Evolutionary conservation across 2,329 filamentous ascomycete species (phyloP), one percentile per base, ranked within the genome.

Genomic region (Spiromastix sp.): DNA sequence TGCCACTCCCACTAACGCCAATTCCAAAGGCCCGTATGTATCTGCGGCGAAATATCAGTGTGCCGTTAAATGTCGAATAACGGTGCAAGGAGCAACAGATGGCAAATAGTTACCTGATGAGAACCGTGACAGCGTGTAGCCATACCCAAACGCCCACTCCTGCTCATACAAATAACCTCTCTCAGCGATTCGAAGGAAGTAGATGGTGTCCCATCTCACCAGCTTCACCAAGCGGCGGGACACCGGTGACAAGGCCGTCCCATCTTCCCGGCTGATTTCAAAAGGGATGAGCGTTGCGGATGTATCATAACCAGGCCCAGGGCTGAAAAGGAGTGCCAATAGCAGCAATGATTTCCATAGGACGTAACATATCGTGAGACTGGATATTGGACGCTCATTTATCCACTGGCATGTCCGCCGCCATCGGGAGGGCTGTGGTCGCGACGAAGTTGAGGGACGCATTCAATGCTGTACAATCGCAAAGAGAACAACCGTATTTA

Each of bases 111-210:
- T 56, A 62, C 58, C 50, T n/a, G 49, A 47, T 12, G 49, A 43
- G 12, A 70, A 34, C 12, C 53, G 37, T 8, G 56, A 50, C 8
- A 73, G 57, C 8, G 70, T 64, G 40, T 71, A 70, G 7, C 65
- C 63, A 59, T 68, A 72, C 33, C 74, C 72, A 56, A 77, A 80
- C 2, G 76, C 76, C 76, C 76, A 79, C 53, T 79, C 74, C 52
- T 80, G 76, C 52, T 80, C 76, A 50, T 67, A 71, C 2, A 73
- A 43, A 43, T 76, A 70, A 4, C 72, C 74, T 18, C 68, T 56
- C 37, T 67, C 53, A 2, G 72, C 70, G 36, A 66, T 60, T 35
- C 67, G 64, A 4, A 70, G 55, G 48, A 72, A 79, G 47, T 79
- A 79, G 38, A 80, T 60, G 3, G 69, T 68, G 52, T 80, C 76